A percentile compares a stretch with the other conserved stretches of the same genome.
phyloP scores from a whole-genome alignment of 1,284 basidiomycete species.

The Porodaedalea pini region DNA sequence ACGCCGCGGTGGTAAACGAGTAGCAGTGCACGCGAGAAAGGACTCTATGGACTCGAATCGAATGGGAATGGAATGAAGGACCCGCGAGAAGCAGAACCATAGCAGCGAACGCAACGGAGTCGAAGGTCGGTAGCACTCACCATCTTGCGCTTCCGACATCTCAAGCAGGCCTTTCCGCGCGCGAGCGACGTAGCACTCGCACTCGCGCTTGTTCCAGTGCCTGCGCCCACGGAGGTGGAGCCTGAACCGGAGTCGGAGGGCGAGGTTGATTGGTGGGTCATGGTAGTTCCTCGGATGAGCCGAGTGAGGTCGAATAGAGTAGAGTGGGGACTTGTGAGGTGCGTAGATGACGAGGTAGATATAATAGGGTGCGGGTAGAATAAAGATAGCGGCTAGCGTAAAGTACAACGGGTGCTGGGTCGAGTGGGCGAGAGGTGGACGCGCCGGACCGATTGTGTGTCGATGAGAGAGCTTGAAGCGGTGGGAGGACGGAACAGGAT shows the following conservation, averaged over 20 bases:
- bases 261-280: neutral
- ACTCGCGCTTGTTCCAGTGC: neutral
- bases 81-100: neutral
- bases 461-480: neutral
- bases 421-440: neutral
- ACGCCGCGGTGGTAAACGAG: conserved; percentile 32
- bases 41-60: neutral
- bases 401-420: neutral
- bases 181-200: conserved; percentile 2
- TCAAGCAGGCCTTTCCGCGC: conserved; percentile 60
- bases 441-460: neutral
- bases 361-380: neutral
- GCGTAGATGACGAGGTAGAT: no score
- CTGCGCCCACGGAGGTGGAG: neutral
- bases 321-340: no score
- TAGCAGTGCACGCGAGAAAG: no score
- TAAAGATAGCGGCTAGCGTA: neutral
- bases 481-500: no score
- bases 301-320: neutral
- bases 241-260: conserved; percentile 1
- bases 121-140: neutral
- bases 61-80: conserved; percentile 12
- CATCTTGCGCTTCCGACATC: conserved; percentile 45
- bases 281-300: neutral
- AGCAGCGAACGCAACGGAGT: neutral